Base-by-base conservation (phyloP, 306 rosid genomes). In the Cicer chorassanicum region DNA sequence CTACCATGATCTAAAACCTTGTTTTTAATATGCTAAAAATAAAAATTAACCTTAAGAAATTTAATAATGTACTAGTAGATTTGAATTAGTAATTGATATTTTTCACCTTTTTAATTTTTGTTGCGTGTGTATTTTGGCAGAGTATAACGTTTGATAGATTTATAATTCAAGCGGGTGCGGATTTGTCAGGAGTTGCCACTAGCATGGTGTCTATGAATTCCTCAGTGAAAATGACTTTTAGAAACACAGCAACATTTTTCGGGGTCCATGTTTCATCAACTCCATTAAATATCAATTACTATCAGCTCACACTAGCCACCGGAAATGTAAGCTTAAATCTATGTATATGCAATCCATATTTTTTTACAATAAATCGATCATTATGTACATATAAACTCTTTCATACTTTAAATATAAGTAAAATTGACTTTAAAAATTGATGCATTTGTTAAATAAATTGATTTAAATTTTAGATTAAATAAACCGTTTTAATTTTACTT, bases 81-180 rank as follows among this genome's bases (percentile, higher is more conserved):
- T 59, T 74, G 6, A 45, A 74, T 63, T 63, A 38, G 3, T 45
- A 38, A 2, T n/a, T 41, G 18, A 36, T 61, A 7, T 34, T 61
- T 10, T 13, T 60, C 44, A 0, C 1, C n/a, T 21, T 56, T 56
- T 9, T 1, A 0, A 5, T 9, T 21, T 56, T 24, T 10, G 2
- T 51, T 40, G 0, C 36, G 4, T 8, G 8, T 68, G 4, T 65
- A 6, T 4, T 44, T 39, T 50, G 63, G 11, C 92, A 91, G 96
- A 92, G 95, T 72, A 86, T 94, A 79, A 36, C 73, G 8, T 94
- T 94, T 45, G 88, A 91, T 73, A 80, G 87, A 60, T 94, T 94
- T 74, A 82, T 85, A 71, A 81, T 94, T 65, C 99, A 94, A 90
- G 97, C 99, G 8, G 97, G 99, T 19, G 83, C 88, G 8, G 99